These are phyloP conservation scores for Ophiognomonia clavigignenti-juglandacearum DNA, from an alignment of 2,329 filamentous ascomycete genomes.

Conservation along the genomic window DNA sequence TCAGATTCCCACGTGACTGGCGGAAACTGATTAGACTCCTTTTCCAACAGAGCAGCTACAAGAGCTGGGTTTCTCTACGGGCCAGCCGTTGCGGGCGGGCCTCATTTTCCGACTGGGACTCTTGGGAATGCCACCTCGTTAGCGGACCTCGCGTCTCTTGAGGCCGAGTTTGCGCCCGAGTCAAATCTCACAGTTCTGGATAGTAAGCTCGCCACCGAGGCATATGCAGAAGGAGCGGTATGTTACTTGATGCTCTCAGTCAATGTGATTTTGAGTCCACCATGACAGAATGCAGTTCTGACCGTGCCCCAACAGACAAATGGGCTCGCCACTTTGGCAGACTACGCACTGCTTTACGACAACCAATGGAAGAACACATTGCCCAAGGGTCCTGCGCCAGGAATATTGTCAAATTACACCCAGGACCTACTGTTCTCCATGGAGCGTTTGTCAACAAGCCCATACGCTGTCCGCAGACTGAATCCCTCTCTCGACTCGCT, in stretches of 20 bases:
- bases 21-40: no score
- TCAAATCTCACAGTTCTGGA: constrained; percentile 1
- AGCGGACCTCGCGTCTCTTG: constrained; percentile 11
- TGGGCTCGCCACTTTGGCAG: constrained; percentile 27
- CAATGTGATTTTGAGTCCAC: background rate
- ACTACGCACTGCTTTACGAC: constrained; percentile 37
- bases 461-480: constrained; percentile 32
- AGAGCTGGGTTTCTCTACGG: constrained; percentile 11
- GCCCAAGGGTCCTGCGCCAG: constrained; percentile 28
- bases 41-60: background rate
- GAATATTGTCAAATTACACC: constrained; percentile 39
- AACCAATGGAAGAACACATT: constrained; percentile 33
- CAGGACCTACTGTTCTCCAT: constrained; percentile 43
- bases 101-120: constrained; percentile 12
- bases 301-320: constrained; percentile 24
- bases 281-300: background rate
- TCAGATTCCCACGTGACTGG: no score
- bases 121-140: constrained; percentile 12
- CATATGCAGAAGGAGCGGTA: constrained; percentile 4
- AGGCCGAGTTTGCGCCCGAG: constrained; percentile 5
- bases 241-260: background rate
- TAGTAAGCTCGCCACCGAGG: background rate
- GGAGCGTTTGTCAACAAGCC: constrained; percentile 39
- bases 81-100: constrained; percentile 15
- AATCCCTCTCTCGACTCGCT: constrained; percentile 25